Conservation (phyloP, 345 rosid genomes). For the Linum usitatissimum region DNA sequence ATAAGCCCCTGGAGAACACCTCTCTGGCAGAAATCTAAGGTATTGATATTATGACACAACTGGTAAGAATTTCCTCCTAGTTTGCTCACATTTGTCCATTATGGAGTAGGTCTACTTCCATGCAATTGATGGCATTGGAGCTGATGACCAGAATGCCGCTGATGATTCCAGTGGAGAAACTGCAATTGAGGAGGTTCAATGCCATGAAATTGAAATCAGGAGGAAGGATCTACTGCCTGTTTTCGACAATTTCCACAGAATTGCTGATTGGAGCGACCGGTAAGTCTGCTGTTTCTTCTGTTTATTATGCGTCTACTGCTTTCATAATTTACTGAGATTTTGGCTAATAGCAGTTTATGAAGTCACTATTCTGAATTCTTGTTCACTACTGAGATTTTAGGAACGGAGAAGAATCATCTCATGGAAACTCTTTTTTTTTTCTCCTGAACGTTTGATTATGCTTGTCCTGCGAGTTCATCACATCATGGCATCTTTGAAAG, state of each 20-base stretch:
- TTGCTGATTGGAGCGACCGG: constrained; percentile 51
- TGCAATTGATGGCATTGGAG: constrained; percentile 31
- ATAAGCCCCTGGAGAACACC: constrained; percentile 69
- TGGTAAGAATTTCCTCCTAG: neutral
- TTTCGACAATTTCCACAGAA: constrained; percentile 59
- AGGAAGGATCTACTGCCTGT: constrained; percentile 72
- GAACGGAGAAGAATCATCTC: neutral
- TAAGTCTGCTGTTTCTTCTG: constrained; percentile 14
- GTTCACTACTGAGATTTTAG: neutral
- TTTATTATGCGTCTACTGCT: neutral
- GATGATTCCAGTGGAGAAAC: constrained; percentile 43
- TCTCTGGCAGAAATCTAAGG: constrained; percentile 86
- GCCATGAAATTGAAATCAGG: constrained; percentile 65
- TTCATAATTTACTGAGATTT: neutral
- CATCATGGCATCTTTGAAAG: neutral
- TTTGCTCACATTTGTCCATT: neutral
- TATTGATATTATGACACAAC: constrained; percentile 9
- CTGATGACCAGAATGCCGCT: constrained; percentile 20
- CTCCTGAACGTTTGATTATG: neutral
- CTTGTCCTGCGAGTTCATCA: neutral
- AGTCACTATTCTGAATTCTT: neutral
- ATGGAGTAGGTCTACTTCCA: constrained; percentile 53
- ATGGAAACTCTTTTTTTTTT: no score
- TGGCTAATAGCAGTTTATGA: neutral
- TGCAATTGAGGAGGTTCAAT: constrained; percentile 58